Base-by-base conservation (phyloP, 805 yeast species). In the Priceomyces castillae region DNA sequence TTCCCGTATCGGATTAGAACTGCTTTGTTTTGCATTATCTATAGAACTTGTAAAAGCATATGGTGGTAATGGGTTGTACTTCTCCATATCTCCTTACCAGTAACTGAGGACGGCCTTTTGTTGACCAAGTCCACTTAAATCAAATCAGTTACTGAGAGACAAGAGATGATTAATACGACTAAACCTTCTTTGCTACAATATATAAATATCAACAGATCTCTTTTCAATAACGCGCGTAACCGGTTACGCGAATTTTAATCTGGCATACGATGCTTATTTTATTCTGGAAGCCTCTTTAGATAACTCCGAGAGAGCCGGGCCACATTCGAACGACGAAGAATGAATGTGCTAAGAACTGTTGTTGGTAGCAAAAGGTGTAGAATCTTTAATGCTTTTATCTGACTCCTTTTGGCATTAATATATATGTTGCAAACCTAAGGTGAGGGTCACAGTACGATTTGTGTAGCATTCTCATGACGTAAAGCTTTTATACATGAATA, bases 41-140 rank as follows among this genome's bases (percentile, higher is more conserved):
- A 51, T 2, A 76, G 66, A 54, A 7, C 65, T 58, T 45, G 66
- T 71, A 49, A 62, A 77, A 3, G 81, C 77, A 61, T 76, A 71
- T 4, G 82, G 81, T n/a, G 76, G 61, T 19, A 77, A 51, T 1
- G 71, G 73, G 42, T 62, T 66, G 33, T 62, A 48, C 42, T 64
- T 66, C 43, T 61, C 65, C 65, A 61, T 61, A 3, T 11, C 20
- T 26, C n/a, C 25, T 17, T 12, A 33, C 15, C 5, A 28, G 15
- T 28, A 28, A n/a, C 5, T 12, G 31, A 28, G 15, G 31, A 5
- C 16, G 11, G 10, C 28, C 5, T 10, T 5, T 33, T 14, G 26
- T 20, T 36, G 14, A 23, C n/a, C n/a, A 23, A 36, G 14, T 22
- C 30, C 16, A 23, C 39, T 20, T 17, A 15, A 17, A 9, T 36